Evolutionary conservation across 2,329 filamentous ascomycete genomes (phyloP), one percentile per base, ranked within the genome.

Genomic region (Monosporascus sp.): DNA sequence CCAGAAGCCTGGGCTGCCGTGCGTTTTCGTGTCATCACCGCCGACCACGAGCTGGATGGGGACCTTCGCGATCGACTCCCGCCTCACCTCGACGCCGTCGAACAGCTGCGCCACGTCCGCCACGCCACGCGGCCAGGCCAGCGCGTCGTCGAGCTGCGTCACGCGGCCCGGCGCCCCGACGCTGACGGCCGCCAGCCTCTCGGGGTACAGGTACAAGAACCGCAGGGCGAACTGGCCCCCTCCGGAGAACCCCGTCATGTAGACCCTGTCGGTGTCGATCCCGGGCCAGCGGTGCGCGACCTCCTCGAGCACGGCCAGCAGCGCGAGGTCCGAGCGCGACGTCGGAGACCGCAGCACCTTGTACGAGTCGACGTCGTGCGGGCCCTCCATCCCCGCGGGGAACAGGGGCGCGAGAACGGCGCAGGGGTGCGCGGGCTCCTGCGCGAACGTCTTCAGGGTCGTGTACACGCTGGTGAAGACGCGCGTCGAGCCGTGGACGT

Each of bases 151-250:
- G 5, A 68, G 51, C 7, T 40, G 15, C n/a, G 66, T 68, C 6
- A 55, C 54, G n/a, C 55, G 50, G 1, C 65, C 67, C 8, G 66
- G 68, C 7, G 68, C 66, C 20, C 67, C 67, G n/a, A 68, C 48
- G 50, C 64, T 68, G 5, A 62, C 61, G 17, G 61, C 62, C 3
- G 53, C 48, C 1, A 69, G 40, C 8, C 63, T 60, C 51, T 69
- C 63, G 3, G 68, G 64, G 53, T 69, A 58, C 24, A 70, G 51
- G 52, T 68, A 69, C 15, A 69, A 51, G 49, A 70, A 67, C 15
- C 67, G 60, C 37, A 66, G 65, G 1, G 57, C 56, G 50, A 69
- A 69, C 51, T 70, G 66, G 2, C 65, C 67, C 20, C 66, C 68
- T 0, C 64, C 67, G 7, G 65, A 67, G 40, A 65, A 69, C 1